These are phyloP conservation scores for Plectosphaerella sp. DNA, from an alignment of 2,329 filamentous ascomycete species.

Conservation along the genomic window DNA sequence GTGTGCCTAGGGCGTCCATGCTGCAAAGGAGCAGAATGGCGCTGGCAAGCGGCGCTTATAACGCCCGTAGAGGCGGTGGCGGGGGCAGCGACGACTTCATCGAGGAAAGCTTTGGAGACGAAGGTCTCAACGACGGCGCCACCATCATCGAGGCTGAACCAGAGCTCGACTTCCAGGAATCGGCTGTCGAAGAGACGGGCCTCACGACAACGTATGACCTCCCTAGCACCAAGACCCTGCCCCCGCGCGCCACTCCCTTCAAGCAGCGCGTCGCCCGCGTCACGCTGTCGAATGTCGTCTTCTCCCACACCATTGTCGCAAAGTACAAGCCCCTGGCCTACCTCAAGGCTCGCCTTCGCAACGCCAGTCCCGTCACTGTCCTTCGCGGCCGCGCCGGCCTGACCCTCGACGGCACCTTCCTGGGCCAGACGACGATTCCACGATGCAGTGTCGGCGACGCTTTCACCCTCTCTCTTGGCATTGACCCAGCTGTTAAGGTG, in stretches of 20 bases:
- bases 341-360: conserved; percentile 53
- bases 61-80: not conserved
- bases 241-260: conserved; percentile 42
- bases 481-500: conserved; percentile 53
- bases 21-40: not conserved
- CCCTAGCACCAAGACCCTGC: conserved; percentile 51
- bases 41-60: too few relatives aligned
- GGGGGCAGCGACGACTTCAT: not conserved
- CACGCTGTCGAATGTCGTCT: conserved; percentile 42
- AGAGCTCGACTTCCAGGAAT: conserved; percentile 43
- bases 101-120: conserved; percentile 5
- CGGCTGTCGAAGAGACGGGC: conserved; percentile 53
- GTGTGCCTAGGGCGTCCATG: not conserved
- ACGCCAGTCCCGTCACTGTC: conserved; percentile 51
- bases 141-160: conserved; percentile 18
- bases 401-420: conserved; percentile 59
- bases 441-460: conserved; percentile 49
- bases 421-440: conserved; percentile 52
- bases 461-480: conserved; percentile 52
- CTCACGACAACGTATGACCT: conserved; percentile 59
- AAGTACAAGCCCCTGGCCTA: conserved; percentile 58
- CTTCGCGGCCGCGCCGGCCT: conserved; percentile 51
- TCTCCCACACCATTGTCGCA: conserved; percentile 54
- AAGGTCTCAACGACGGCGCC: conserved; percentile 7
- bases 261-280: conserved; percentile 59